Evolutionary conservation across 1,284 basidiomycete genomes (phyloP).

Genomic region (Athelia psychrophila): DNA sequence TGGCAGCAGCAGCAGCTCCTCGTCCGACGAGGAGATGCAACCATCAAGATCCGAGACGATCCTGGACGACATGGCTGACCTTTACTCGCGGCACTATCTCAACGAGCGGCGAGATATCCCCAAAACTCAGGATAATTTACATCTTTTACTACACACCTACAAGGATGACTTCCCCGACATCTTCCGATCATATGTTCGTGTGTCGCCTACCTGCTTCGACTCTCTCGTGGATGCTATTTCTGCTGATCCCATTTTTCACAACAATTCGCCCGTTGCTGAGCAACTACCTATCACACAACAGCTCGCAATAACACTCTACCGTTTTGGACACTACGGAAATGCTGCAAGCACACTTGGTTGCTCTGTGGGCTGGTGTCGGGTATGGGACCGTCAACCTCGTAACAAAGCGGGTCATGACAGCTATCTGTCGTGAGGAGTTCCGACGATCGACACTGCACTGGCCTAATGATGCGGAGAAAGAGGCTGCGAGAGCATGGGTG

Average conservation of each 20-base stretch:
- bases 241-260: constrained; percentile 8
- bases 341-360: constrained; percentile 10
- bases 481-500: constrained; percentile 21
- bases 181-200: constrained; percentile 8
- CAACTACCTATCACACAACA: constrained; percentile 11
- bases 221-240: constrained; percentile 6
- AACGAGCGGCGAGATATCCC: neutral
- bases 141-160: neutral
- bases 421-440: constrained; percentile 4
- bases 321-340: constrained; percentile 16
- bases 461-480: constrained; percentile 15
- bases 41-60: neutral
- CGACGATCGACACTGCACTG: constrained; percentile 12
- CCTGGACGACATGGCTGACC: neutral
- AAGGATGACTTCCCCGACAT: constrained; percentile 5
- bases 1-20: neutral
- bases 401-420: constrained; percentile 8
- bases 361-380: constrained; percentile 14
- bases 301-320: constrained; percentile 12
- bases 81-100: neutral
- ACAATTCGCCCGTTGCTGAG: constrained; percentile 2
- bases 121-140: neutral
- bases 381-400: constrained; percentile 15
- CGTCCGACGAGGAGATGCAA: neutral
- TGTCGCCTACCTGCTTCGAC: constrained; percentile 12